A percentile compares a stretch with the other conserved stretches of the same genome.
Evolutionary conservation across 129 eudicot species (phyloP).

Genomic region (Pittosporum tobira): DNA sequence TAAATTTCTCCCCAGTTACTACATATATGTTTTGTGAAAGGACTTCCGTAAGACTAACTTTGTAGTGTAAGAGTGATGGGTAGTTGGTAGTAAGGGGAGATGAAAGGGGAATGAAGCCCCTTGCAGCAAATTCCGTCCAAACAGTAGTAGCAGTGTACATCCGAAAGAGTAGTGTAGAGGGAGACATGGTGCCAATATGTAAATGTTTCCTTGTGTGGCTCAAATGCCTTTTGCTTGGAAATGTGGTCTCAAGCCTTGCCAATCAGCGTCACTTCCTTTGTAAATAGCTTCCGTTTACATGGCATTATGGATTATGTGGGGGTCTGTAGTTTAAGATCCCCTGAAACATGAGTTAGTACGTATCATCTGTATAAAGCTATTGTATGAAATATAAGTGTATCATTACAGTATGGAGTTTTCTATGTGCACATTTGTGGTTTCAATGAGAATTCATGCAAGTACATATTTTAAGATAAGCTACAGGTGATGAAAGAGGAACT

Average conservation of each 20-base stretch:
- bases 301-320: constrained; percentile 5
- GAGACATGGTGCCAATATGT: background rate
- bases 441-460: too few species aligned
- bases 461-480: too few species aligned
- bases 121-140: background rate
- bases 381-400: background rate
- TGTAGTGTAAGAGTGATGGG: constrained; percentile 5
- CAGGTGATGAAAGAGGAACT: too few species aligned
- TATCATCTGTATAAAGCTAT: background rate
- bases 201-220: background rate
- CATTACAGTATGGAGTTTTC: background rate
- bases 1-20: background rate
- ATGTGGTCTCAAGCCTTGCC: background rate
- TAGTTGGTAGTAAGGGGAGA: constrained; percentile 4
- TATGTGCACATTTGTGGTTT: too few species aligned
- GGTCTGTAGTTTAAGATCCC: constrained; percentile 9
- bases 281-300: background rate
- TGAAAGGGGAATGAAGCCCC: constrained; percentile 4
- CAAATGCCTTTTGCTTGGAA: background rate
- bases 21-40: constrained; percentile 1
- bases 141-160: constrained; percentile 7
- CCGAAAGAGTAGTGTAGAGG: background rate
- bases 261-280: background rate
- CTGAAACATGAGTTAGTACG: constrained; percentile 4
- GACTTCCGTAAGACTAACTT: background rate